Percentiles rank a stretch among this genome's conserved stretches.
These are phyloP conservation scores for Phaeoacremonium minimum DNA, from an alignment of 2,329 filamentous ascomycete genomes.

Conservation along the genomic window DNA sequence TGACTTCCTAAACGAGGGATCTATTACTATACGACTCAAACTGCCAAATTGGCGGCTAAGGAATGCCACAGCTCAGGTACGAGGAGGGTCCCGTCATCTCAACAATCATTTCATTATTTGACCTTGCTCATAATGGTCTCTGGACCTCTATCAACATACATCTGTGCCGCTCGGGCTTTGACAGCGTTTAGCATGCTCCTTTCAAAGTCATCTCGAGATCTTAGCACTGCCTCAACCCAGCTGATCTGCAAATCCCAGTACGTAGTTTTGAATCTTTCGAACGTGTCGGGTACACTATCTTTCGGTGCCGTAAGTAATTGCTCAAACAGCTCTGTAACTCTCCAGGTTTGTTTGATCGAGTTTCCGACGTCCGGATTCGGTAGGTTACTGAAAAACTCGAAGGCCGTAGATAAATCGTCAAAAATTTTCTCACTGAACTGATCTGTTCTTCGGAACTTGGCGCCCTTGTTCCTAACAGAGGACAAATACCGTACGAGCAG, in stretches of 20 bases:
- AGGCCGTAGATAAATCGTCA: conserved; percentile 85
- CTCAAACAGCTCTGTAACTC: conserved; percentile 81
- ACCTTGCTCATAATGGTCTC: conserved; percentile 96
- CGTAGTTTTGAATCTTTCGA: conserved; percentile 74
- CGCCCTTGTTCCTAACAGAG: conserved; percentile 82
- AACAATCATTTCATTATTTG: conserved; percentile 62
- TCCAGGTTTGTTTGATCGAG: conserved; percentile 86
- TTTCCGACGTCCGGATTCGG: conserved; percentile 65
- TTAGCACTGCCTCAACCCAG: conserved; percentile 91
- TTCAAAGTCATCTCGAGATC: conserved; percentile 90
- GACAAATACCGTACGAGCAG: conserved; percentile 82
- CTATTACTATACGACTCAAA: no score
- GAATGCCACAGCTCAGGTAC: no score
- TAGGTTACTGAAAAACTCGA: conserved; percentile 78
- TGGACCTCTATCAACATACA: conserved; percentile 72
- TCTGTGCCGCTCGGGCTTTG: conserved; percentile 82
- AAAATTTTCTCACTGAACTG: conserved; percentile 91
- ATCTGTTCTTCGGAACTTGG: conserved; percentile 81
- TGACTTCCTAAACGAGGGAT: no score
- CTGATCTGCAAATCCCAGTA: conserved; percentile 95
- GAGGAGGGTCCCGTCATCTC: no score
- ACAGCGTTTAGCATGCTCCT: conserved; percentile 81
- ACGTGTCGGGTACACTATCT: conserved; percentile 68
- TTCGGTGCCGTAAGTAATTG: conserved; percentile 75
- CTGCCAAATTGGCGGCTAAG: no score